Percentiles rank a stretch among this genome's conserved stretches.
phyloP scores from a whole-genome alignment of 2,329 filamentous ascomycete genomes.

The Neoscytalidium dimidiatum region DNA sequence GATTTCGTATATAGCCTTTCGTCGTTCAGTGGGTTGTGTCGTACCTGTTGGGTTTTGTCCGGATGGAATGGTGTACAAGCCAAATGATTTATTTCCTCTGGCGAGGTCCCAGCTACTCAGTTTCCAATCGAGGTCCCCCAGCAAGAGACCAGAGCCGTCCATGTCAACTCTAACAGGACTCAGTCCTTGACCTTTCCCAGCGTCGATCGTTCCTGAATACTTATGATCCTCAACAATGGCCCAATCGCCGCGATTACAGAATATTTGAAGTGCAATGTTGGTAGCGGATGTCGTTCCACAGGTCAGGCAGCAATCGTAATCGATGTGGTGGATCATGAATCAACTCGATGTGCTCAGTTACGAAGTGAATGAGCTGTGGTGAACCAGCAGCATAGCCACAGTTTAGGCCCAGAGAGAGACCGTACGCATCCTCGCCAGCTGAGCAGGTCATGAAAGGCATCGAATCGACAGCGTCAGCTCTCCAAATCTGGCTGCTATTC shows the following conservation, averaged over 20 bases:
- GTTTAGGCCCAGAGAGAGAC: conserved; percentile 29
- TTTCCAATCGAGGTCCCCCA: conserved; percentile 27
- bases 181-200: conserved; percentile 28
- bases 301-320: conserved; percentile 33
- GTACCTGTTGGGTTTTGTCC: conserved; percentile 33
- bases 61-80: conserved; percentile 35
- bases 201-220: conserved; percentile 30
- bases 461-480: neutral
- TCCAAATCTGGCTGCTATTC: neutral
- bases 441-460: neutral
- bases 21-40: conserved; percentile 28
- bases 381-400: conserved; percentile 31
- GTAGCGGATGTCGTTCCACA: conserved; percentile 34
- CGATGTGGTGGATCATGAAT: conserved; percentile 34
- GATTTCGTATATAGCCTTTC: conserved; percentile 29
- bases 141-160: conserved; percentile 31
- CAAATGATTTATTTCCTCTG: conserved; percentile 22
- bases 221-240: conserved; percentile 28
- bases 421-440: conserved; percentile 16
- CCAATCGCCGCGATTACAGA: conserved; percentile 30
- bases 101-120: conserved; percentile 29
- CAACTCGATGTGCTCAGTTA: conserved; percentile 31
- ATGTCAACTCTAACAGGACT: conserved; percentile 30
- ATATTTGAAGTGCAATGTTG: conserved; percentile 32
- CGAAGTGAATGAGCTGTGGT: conserved; percentile 27